A percentile compares a stretch with the other conserved stretches of the same genome.
These are phyloP conservation scores for Candida tetrigidarum DNA, from an alignment of 1,139 yeast species.

Conservation along the genomic window DNA sequence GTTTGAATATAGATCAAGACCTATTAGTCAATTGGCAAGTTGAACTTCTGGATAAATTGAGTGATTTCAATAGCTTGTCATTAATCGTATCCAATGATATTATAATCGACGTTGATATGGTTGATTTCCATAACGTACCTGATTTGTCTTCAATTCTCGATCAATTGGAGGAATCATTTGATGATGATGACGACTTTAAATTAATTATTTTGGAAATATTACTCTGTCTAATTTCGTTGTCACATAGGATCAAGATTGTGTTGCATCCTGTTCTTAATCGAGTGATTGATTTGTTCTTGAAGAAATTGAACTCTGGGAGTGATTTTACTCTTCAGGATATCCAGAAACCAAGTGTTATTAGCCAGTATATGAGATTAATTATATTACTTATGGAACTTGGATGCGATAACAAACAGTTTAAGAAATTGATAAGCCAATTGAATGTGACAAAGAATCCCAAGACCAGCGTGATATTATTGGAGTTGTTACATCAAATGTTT, in stretches of 20 bases:
- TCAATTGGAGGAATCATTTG: conserved; percentile 23
- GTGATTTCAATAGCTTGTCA: conserved; percentile 24
- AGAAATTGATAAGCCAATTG: conserved; percentile 24
- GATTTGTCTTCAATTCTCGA: background rate
- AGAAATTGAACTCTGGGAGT: background rate
- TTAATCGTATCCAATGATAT: conserved; percentile 25
- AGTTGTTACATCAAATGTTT: conserved; percentile 29
- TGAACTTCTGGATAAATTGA: conserved; percentile 32
- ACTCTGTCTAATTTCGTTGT: conserved; percentile 21
- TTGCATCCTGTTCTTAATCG: conserved; percentile 17
- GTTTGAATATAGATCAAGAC: conserved; percentile 31
- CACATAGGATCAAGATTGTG: conserved; percentile 29
- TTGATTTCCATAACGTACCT: background rate
- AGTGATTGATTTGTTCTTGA: conserved; percentile 20
- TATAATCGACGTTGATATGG: conserved; percentile 11
- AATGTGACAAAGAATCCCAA: conserved; percentile 15
- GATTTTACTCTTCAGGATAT: conserved; percentile 6
- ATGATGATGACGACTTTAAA: conserved; percentile 35
- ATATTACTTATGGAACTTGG: conserved; percentile 40
- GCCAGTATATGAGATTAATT: conserved; percentile 29
- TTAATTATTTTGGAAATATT: conserved; percentile 35
- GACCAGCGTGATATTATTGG: conserved; percentile 25
- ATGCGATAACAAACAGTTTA: conserved; percentile 29
- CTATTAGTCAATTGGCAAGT: conserved; percentile 42
- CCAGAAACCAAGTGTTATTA: conserved; percentile 20